These are phyloP conservation scores for Dothideomycetes sp. DNA, from an alignment of 2,329 filamentous ascomycete genomes.

Conservation along the genomic window DNA sequence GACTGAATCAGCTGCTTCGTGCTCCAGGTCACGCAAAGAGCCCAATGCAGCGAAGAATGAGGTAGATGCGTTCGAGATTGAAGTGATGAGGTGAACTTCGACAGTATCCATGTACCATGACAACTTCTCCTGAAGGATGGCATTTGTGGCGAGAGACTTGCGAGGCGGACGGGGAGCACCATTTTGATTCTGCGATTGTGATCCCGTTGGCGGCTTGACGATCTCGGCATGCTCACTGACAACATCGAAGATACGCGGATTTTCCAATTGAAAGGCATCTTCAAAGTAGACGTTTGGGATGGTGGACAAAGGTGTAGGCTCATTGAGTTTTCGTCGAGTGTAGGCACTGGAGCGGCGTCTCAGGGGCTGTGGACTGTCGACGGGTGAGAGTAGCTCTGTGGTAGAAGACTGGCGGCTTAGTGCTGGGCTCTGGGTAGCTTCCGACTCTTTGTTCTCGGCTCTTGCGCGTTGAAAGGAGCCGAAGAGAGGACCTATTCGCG, in stretches of 20 bases:
- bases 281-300: constrained; percentile 93
- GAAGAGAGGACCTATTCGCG: constrained; percentile 76
- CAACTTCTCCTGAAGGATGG: constrained; percentile 92
- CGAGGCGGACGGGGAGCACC: constrained; percentile 47
- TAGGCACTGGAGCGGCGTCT: constrained; percentile 40
- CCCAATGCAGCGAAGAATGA: constrained; percentile 94
- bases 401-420: constrained; percentile 26
- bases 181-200: constrained; percentile 35
- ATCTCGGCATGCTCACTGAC: constrained; percentile 95
- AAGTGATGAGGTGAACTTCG: constrained; percentile 91
- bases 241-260: constrained; percentile 89
- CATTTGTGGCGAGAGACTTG: constrained; percentile 88
- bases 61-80: constrained; percentile 88
- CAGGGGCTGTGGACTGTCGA: constrained; percentile 35
- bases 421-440: constrained; percentile 19
- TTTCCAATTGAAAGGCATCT: constrained; percentile 87
- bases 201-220: constrained; percentile 55
- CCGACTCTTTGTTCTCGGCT: constrained; percentile 40
- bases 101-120: constrained; percentile 99
- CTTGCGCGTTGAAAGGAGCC: constrained; percentile 80
- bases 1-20: constrained; percentile 85
- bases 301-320: constrained; percentile 76
- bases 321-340: constrained; percentile 51
- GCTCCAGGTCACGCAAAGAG: constrained; percentile 80
- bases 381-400: constrained; percentile 29